phyloP scores from a whole-genome alignment of 148 eudicot species.

The Hydrangea macrophylla region DNA sequence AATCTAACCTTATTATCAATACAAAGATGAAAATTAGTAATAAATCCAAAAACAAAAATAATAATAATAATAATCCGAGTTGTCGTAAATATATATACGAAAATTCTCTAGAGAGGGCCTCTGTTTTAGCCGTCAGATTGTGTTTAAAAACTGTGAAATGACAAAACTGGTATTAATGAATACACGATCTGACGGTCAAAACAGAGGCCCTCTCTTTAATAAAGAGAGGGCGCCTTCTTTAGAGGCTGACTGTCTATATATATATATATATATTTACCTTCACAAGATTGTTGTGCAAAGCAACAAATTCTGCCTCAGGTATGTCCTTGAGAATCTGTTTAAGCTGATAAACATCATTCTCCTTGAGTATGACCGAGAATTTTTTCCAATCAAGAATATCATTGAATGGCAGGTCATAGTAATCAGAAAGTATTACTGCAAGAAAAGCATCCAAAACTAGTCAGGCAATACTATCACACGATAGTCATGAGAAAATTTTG shows the following conservation, averaged over 20 bases:
- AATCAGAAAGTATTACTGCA: slow-evolving; percentile 57
- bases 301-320: slow-evolving; percentile 37
- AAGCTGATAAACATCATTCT: slow-evolving; percentile 61
- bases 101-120: too few species aligned
- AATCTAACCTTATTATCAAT: not conserved
- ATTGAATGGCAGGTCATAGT: slow-evolving; percentile 61
- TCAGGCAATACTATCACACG: not conserved
- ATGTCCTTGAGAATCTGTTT: slow-evolving; percentile 55
- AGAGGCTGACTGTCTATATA: too few species aligned
- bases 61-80: too few species aligned
- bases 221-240: too few species aligned
- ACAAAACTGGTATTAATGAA: too few species aligned
- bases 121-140: too few species aligned
- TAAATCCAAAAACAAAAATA: too few species aligned
- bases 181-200: too few species aligned
- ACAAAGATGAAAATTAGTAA: not conserved
- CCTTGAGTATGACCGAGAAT: slow-evolving; percentile 51
- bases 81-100: too few species aligned
- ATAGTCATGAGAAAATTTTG: not conserved
- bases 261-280: slow-evolving; percentile 46
- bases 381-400: slow-evolving; percentile 59
- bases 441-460: not conserved
- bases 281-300: slow-evolving; percentile 53
- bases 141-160: too few species aligned
- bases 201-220: too few species aligned